Evolutionary conservation across 805 yeast species (phyloP).

Genomic region (Saccharomycopsis fibuligera): DNA sequence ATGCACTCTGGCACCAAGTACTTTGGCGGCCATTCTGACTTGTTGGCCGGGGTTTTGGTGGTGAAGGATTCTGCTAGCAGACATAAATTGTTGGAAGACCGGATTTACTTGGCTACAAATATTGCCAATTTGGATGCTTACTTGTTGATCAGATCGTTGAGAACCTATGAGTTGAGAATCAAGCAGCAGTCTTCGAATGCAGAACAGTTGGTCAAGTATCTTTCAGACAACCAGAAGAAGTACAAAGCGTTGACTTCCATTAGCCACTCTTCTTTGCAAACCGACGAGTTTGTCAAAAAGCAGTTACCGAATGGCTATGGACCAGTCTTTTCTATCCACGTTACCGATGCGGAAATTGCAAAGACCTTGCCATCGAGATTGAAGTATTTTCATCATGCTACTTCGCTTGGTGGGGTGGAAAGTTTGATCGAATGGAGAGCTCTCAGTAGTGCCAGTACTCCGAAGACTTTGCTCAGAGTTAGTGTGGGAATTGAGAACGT

Average conservation of each 20-base stretch:
- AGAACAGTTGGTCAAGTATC: constrained; percentile 49
- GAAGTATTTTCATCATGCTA: constrained; percentile 78
- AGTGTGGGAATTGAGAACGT: constrained; percentile 77
- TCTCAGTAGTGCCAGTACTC: constrained; percentile 53
- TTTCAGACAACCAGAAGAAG: constrained; percentile 42
- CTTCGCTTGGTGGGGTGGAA: constrained; percentile 90
- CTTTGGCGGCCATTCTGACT: constrained; percentile 93
- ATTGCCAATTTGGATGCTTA: constrained; percentile 73
- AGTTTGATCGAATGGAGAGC: constrained; percentile 89
- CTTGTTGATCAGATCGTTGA: constrained; percentile 67
- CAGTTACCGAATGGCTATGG: constrained; percentile 61
- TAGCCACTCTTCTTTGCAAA: constrained; percentile 73
- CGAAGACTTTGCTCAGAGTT: constrained; percentile 57
- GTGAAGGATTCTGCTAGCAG: constrained; percentile 49
- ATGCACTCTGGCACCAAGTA: constrained; percentile 92
- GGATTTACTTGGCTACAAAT: constrained; percentile 71
- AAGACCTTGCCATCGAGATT: constrained; percentile 56
- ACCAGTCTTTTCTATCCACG: constrained; percentile 72
- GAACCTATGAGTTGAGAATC: constrained; percentile 74
- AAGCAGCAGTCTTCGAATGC: constrained; percentile 60
- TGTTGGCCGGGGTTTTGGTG: constrained; percentile 73
- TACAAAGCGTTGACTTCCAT: constrained; percentile 46
- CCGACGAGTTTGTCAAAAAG: constrained; percentile 53
- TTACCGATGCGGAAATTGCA: constrained; percentile 48
- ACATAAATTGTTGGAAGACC: constrained; percentile 47